Evolutionary conservation across 2,329 filamentous ascomycete genomes (phyloP).

Genomic region (Periconia sp.): DNA sequence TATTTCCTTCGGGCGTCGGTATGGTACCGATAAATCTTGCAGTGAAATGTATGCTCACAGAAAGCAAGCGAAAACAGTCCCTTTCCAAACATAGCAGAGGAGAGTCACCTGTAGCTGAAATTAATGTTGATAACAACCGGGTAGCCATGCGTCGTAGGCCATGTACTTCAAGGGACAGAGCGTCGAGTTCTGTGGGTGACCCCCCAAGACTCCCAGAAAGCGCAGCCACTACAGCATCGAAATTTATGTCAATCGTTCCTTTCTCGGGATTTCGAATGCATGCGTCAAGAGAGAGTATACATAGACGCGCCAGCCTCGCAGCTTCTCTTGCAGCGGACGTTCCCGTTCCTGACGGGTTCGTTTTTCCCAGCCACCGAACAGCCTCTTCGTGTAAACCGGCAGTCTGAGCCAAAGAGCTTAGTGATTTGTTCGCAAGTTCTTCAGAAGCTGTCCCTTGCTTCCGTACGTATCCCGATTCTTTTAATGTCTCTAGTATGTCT

Average conservation of each 20-base stretch:
- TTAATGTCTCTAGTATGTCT: constrained; percentile 15
- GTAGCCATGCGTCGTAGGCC: constrained; percentile 35
- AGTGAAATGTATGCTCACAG: constrained; percentile 34
- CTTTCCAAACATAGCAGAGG: constrained; percentile 9
- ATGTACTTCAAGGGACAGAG: constrained; percentile 39
- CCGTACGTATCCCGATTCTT: not conserved
- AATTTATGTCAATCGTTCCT: constrained; percentile 15
- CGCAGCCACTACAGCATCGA: constrained; percentile 26
- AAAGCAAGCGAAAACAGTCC: constrained; percentile 25
- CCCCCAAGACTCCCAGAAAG: constrained; percentile 35
- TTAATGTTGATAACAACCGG: constrained; percentile 19
- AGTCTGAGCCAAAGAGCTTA: constrained; percentile 38
- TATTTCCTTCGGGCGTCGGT: constrained; percentile 17
- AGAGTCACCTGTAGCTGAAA: constrained; percentile 5
- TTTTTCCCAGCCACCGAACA: constrained; percentile 31
- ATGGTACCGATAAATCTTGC: constrained; percentile 32
- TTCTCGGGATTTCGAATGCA: constrained; percentile 19
- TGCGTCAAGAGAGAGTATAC: constrained; percentile 35
- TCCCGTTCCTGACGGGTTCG: constrained; percentile 12
- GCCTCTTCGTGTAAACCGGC: constrained; percentile 37
- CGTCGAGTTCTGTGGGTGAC: constrained; percentile 35
- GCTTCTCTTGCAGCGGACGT: constrained; percentile 27
- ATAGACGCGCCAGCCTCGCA: constrained; percentile 26
- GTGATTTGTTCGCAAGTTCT: constrained; percentile 15
- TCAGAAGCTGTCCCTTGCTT: constrained; percentile 1